phyloP scores from a whole-genome alignment of 1,284 basidiomycete species.

The Cryptococcus floricola region DNA sequence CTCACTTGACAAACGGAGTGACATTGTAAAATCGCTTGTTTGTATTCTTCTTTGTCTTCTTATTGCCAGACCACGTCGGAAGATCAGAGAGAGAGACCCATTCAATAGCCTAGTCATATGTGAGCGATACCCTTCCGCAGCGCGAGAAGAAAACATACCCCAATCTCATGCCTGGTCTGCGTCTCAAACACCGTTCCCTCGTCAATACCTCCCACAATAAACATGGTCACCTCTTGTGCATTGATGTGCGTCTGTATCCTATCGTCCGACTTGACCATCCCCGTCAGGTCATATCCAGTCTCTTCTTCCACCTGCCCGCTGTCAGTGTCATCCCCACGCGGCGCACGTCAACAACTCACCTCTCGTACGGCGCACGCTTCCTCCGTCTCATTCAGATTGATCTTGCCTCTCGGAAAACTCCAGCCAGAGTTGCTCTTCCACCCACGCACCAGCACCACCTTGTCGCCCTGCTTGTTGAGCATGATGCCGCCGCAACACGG shows the following conservation, averaged over 20 bases:
- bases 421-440: slow-evolving; percentile 96
- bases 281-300: slow-evolving; percentile 81
- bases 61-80: slow-evolving; percentile 87
- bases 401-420: slow-evolving; percentile 99
- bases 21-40: slow-evolving; percentile 87
- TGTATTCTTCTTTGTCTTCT: slow-evolving; percentile 30
- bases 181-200: slow-evolving; percentile 89
- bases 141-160: slow-evolving; percentile 58
- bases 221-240: slow-evolving; percentile 85
- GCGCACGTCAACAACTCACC: slow-evolving; percentile 52
- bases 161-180: slow-evolving; percentile 95
- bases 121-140: slow-evolving; percentile 1
- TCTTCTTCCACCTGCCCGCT: slow-evolving; percentile 76
- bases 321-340: neutral
- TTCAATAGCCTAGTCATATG: slow-evolving; percentile 71
- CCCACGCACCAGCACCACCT: slow-evolving; percentile 93
- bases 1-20: slow-evolving; percentile 87
- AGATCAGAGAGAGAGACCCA: slow-evolving; percentile 91
- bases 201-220: slow-evolving; percentile 83
- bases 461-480: slow-evolving; percentile 85
- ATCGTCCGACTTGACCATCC: slow-evolving; percentile 63
- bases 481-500: slow-evolving; percentile 99
- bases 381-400: slow-evolving; percentile 86
- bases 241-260: slow-evolving; percentile 83
- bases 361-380: slow-evolving; percentile 83